phyloP scores from a whole-genome alignment of 345 rosid genomes.

The Pistacia vera region DNA sequence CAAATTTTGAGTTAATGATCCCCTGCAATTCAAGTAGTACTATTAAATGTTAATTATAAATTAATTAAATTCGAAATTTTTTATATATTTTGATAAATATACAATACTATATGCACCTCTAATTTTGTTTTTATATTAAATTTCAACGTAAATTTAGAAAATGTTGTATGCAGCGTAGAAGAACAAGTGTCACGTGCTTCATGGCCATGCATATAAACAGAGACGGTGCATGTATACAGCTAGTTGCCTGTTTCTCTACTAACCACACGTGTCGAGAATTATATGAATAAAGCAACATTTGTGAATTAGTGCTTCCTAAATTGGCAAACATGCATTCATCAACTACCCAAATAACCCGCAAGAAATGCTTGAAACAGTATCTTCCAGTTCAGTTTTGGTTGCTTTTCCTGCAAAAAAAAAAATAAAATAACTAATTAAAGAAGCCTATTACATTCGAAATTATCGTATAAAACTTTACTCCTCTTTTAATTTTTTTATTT shows the following conservation, averaged over 20 bases:
- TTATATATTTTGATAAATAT: too few relatives aligned
- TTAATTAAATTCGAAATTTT: not conserved
- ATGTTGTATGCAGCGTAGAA: too few relatives aligned
- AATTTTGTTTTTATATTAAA: too few relatives aligned
- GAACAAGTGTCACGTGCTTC: too few relatives aligned
- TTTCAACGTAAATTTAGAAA: too few relatives aligned
- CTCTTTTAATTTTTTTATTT: not conserved
- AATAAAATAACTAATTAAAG: not conserved
- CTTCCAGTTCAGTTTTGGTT: conserved; percentile 54
- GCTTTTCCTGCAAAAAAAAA: conserved; percentile 30
- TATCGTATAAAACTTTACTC: too few relatives aligned
- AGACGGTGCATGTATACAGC: not conserved
- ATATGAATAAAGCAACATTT: not conserved
- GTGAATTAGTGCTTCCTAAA: not conserved
- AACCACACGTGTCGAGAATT: not conserved
- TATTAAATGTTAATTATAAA: not conserved
- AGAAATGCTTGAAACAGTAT: conserved; percentile 42
- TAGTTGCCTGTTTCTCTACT: not conserved
- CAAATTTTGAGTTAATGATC: conserved; percentile 36
- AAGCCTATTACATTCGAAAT: not conserved
- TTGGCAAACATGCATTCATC: too few relatives aligned
- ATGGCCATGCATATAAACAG: too few relatives aligned
- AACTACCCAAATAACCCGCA: conserved; percentile 53
- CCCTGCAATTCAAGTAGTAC: conserved; percentile 24
- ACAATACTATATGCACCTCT: too few relatives aligned